Base-by-base conservation (phyloP, 2,329 filamentous ascomycete genomes). In the Arthrobotrys pseudoclavata region DNA sequence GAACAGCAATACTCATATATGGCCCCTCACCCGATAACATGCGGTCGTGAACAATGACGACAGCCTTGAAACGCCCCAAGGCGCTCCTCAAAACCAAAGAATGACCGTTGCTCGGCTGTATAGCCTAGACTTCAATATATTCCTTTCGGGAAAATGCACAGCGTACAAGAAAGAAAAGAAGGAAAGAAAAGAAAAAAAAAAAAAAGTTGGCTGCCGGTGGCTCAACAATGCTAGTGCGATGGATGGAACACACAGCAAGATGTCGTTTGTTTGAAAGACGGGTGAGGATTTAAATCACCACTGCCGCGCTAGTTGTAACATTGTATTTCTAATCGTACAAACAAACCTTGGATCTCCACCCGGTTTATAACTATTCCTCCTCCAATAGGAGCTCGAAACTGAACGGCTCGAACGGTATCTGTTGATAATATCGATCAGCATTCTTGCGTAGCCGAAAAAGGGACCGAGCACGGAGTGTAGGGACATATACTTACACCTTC, bases 321-420 rank as follows among this genome's bases (percentile, higher is more conserved):
- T 57, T 5, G 29, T 40, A 57, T 60, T 42, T 60, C 12, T 60
- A 60, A 63, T 60, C 29, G 12, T 57, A 74, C 53, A 61, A 2
- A 15, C n/a, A 85, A 89, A 79, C 88, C 87, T 81, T 86, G 88
- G 81, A 88, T 83, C 69, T 45, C 12, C 29, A 9, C 29, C n/a
- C 26, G 9, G 88, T 86, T n/a, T n/a, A n/a, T n/a, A n/a, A n/a
- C 79, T 90, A 88, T 76, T 96, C 92, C 83, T 97, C 94, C 84
- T 97, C 94, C 80, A 97, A 85, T 83, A 97, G 85, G 40, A 89
- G 87, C 85, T 91, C 90, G 84, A 97, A 97, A 79, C 92, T 96
- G 83, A 97, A 97, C 3, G 94, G 94, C 82, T 91, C 87, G 84
- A 97, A 97, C 1, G 93, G 87, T 84, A 94, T 89, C 75, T 79